phyloP scores from a whole-genome alignment of 352 stramenopile genomes.

The Pythium brassicae region DNA sequence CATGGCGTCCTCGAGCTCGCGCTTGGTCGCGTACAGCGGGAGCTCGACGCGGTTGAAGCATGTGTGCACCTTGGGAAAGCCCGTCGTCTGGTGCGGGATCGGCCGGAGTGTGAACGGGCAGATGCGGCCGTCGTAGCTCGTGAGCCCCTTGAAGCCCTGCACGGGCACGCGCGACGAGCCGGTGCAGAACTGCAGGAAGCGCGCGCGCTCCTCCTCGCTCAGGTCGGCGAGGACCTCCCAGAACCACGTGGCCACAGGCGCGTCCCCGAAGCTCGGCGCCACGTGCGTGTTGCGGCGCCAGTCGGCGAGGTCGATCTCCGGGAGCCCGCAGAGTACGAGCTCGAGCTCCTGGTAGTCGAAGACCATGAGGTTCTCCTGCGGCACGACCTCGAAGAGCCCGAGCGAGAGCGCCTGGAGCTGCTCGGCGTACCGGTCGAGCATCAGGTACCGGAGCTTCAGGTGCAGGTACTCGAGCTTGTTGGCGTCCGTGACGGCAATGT shows the following conservation, averaged over 20 bases:
- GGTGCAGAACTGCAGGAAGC: slow-evolving; percentile 84
- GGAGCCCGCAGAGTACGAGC: slow-evolving; percentile 65
- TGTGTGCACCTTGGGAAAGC: slow-evolving; percentile 76
- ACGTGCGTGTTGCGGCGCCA: slow-evolving; percentile 81
- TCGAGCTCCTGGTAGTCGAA: slow-evolving; percentile 75
- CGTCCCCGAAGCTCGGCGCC: slow-evolving; percentile 42
- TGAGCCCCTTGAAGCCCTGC: slow-evolving; percentile 80
- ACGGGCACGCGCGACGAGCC: slow-evolving; percentile 81
- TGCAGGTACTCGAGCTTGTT: slow-evolving; percentile 92
- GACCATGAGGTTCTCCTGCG: slow-evolving; percentile 50
- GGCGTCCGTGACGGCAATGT: slow-evolving; percentile 83
- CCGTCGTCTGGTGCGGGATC: slow-evolving; percentile 48
- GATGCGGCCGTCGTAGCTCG: slow-evolving; percentile 80
- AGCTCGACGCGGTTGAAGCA: slow-evolving; percentile 85
- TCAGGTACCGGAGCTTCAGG: slow-evolving; percentile 95
- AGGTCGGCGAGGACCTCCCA: slow-evolving; percentile 64
- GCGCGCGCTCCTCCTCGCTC: slow-evolving; percentile 67
- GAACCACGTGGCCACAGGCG: slow-evolving; percentile 62
- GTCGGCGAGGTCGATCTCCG: slow-evolving; percentile 58
- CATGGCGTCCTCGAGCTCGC: slow-evolving; percentile 92
- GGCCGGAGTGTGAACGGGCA: slow-evolving; percentile 68
- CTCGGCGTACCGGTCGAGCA: slow-evolving; percentile 96
- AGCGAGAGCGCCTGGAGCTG: slow-evolving; percentile 83
- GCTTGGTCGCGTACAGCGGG: slow-evolving; percentile 76
- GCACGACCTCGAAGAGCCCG: slow-evolving; percentile 91